Conservation (phyloP, 225 moss, liverwort and hornwort genomes). For the Pseudisothecium myosuroides region DNA sequence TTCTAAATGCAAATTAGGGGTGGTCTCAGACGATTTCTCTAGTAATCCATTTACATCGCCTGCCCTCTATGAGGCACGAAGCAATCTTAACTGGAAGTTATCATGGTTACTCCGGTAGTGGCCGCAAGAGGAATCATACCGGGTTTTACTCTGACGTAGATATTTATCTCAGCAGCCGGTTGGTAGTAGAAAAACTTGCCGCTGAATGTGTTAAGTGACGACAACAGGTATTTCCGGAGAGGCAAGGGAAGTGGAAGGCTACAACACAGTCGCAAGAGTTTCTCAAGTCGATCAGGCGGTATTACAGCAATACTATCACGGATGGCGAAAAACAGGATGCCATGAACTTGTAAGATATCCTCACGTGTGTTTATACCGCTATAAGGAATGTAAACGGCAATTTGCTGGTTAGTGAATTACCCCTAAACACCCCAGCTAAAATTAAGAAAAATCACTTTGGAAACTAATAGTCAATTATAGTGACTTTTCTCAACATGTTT, state of each 20-base stretch:
- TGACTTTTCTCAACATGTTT: not conserved
- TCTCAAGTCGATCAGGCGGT: constrained; percentile 83
- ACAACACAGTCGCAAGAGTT: constrained; percentile 94
- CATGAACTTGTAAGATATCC: constrained; percentile 69
- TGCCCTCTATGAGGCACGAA: not conserved
- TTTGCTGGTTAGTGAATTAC: not conserved
- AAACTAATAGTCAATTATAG: no score
- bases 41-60: not conserved
- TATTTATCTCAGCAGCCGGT: not conserved
- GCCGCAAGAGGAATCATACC: not conserved
- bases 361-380: not conserved
- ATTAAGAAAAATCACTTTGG: not conserved
- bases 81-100: not conserved
- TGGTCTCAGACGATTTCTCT: not conserved
- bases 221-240: constrained; percentile 82
- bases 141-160: not conserved
- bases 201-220: not conserved
- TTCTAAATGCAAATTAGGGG: not conserved
- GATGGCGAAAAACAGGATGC: constrained; percentile 99
- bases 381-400: not conserved
- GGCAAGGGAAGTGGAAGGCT: constrained; percentile 97
- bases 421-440: not conserved
- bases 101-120: not conserved
- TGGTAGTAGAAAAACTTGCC: not conserved
- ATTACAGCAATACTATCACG: constrained; percentile 91